Evolutionary conservation across 1,139 yeast genomes (phyloP), one percentile per base, ranked within the genome.

Genomic region (Geotrichum aggregatum): DNA sequence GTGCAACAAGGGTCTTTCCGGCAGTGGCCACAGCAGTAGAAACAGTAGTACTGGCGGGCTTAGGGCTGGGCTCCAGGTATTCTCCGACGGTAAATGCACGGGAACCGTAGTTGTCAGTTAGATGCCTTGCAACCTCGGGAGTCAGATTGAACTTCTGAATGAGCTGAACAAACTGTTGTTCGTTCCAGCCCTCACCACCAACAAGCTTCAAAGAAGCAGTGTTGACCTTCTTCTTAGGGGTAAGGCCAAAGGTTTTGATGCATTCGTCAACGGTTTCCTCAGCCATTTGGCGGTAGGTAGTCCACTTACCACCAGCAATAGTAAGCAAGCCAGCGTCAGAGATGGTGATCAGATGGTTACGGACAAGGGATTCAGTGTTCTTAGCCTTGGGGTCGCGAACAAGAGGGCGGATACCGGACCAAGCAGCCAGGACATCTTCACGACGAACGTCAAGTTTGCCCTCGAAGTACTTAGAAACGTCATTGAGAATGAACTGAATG

Each of bases 241-340:
- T 68, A 52, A 79, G 76, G 49, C 70, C 68, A 59, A 74, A 76
- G 51, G 75, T 70, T 64, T 79, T 76, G 52, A 87, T 76, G 55
- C 87, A 80, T 61, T 81, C 82, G 69, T 87, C 85, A 49, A 91
- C 84, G 47, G 96, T 87, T 73, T 91, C 96, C 73, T 89, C 83
- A 35, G 98, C 96, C 98, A 91, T 91, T 74, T 88, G 96, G 74
- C 98, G 80, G 75, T 89, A 91, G 40, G 98, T 91, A 54, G 98
- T 91, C 98, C 98, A 91, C 73, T 91, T 91, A 70, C 98, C 98
- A 65, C 98, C 98, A 28, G 96, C 85, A 62, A 91, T 86, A 47
- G 98, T 91, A 49, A 91, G 76, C 61, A 91, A 77, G 22, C 92
- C 94, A 49, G 84, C 76, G 55, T 76, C 80, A 21, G 95, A 80